phyloP scores from a whole-genome alignment of 140 eudicot genomes.

The Flaveria floridana region DNA sequence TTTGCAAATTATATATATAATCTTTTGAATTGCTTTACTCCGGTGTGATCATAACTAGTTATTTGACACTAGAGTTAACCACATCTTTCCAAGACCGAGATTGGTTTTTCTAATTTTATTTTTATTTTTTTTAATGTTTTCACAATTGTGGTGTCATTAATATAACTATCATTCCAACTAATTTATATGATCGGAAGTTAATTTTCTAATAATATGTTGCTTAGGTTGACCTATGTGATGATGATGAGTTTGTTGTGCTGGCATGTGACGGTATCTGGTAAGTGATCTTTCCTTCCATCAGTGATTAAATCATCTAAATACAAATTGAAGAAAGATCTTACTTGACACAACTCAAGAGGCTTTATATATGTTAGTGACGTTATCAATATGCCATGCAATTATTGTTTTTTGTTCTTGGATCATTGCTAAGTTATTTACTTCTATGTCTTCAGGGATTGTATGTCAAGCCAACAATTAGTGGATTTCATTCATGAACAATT shows the following conservation, averaged over 20 bases:
- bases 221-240: conserved; percentile 92
- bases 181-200: background rate
- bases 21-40: background rate
- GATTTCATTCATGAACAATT: conserved; percentile 75
- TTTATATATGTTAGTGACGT: too few species aligned
- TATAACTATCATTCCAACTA: background rate
- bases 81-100: background rate
- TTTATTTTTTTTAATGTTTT: background rate
- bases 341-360: background rate
- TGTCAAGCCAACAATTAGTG: conserved; percentile 91
- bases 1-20: background rate
- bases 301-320: background rate
- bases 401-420: background rate
- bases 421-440: conserved; percentile 12
- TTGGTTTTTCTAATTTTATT: too few species aligned
- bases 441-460: conserved; percentile 73
- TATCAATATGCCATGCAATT: background rate
- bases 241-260: conserved; percentile 87
- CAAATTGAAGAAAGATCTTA: conserved; percentile 4
- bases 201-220: background rate
- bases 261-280: conserved; percentile 99
- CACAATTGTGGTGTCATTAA: background rate
- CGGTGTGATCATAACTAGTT: background rate
- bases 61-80: background rate
- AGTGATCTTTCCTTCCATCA: conserved; percentile 21